phyloP scores from a whole-genome alignment of 345 rosid species.

The Hibiscus tridactylites region DNA sequence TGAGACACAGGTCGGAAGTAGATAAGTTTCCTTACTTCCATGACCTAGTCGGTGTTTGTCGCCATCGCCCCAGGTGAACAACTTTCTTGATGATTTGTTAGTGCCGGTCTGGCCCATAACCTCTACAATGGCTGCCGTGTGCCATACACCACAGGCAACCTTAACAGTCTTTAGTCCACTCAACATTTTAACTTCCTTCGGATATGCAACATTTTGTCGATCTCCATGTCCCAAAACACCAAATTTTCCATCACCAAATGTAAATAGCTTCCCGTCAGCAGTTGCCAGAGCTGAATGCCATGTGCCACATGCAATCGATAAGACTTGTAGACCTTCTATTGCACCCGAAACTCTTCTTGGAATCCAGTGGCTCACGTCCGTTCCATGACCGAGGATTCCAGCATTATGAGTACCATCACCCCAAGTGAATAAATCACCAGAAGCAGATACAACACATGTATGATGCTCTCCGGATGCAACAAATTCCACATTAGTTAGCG shows the following conservation, averaged over 20 bases:
- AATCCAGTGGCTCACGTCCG: background rate
- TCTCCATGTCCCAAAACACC: background rate
- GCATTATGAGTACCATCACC: background rate
- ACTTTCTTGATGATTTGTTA: constrained; percentile 48
- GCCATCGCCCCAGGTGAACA: constrained; percentile 98
- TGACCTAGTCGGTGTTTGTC: constrained; percentile 84
- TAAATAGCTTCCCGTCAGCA: background rate
- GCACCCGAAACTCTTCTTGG: background rate
- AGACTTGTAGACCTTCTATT: background rate
- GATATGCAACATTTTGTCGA: constrained; percentile 49
- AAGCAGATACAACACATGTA: background rate
- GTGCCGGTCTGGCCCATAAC: constrained; percentile 55
- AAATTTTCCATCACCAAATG: background rate
- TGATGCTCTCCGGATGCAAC: background rate
- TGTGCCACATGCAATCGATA: background rate
- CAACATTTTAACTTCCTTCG: constrained; percentile 66
- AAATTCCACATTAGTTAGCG: constrained; percentile 41
- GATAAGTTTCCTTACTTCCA: constrained; percentile 73
- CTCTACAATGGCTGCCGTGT: constrained; percentile 90
- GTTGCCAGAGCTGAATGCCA: background rate
- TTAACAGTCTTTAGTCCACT: constrained; percentile 67
- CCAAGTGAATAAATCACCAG: background rate
- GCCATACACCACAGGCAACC: constrained; percentile 97
- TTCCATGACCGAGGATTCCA: background rate
- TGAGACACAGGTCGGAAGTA: constrained; percentile 79